Evolutionary conservation across 306 rosid genomes (phyloP), one percentile per base, ranked within the genome.

Genomic region (Lathyrus aphaca): DNA sequence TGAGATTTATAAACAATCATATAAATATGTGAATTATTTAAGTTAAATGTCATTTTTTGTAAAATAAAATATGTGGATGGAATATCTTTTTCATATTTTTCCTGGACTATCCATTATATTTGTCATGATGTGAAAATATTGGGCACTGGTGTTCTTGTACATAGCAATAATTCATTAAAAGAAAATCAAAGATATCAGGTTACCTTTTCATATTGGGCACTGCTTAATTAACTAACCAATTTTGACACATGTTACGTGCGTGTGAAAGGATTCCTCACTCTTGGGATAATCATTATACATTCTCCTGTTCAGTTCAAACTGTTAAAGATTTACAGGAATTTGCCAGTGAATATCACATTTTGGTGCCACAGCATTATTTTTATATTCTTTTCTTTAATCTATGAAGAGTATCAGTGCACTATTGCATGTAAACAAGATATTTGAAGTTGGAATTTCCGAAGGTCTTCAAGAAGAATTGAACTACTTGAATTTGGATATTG

Each of bases 401-500:
- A 57, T 56, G 1, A 43, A 94, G 98, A 90, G 96, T 82, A 77
- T 94, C 58, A 80, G 90, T 77, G 90, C 96, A 7, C 96, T 94
- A 79, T 79, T 94, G 88, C 94, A 94, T 66, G 49, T 94, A 75
- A 85, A 84, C 86, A 90, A 94, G 84, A 87, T 94, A 84, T 90
- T 94, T 85, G 98, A 90, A 82, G 96, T 90, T 57, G 98, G 97
- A 63, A 85, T 90, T 80, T 94, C 98, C 3, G 96, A 90, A 83
- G 88, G 81, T 73, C 98, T 88, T 60, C 87, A 64, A 66, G 95
- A 87, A 64, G 91, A 84, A 72, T 65, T 84, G 73, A 79, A 81
- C 75, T 32, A 78, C 85, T 86, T 88, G 77, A 80, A 82, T 79
- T 79, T 90, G 80, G 90, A 94, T 73, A 85, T 94, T 67, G 82